phyloP scores from a whole-genome alignment of 345 rosid species.

The Pistacia vera region DNA sequence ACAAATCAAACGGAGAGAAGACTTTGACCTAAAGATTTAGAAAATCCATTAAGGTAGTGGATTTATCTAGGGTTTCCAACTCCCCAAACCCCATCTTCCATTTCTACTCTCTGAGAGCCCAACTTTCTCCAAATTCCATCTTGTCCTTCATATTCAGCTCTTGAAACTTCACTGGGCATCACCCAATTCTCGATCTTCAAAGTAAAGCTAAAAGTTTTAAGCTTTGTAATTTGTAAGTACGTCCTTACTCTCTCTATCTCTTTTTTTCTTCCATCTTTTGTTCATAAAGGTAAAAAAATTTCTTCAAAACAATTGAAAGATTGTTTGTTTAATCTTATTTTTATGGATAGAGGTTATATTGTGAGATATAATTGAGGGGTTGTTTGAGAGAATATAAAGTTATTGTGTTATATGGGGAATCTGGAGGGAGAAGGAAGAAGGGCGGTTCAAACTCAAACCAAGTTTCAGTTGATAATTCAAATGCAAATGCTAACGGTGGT shows the following conservation, averaged over 20 bases:
- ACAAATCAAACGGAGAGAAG: neutral
- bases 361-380: neutral
- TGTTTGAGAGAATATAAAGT: neutral
- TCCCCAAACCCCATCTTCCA: neutral
- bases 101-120: neutral
- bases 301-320: neutral
- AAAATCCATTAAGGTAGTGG: neutral
- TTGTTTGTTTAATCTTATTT: constrained; percentile 1
- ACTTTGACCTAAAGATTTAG: neutral
- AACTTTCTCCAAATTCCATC: neutral
- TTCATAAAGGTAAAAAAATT: constrained; percentile 1
- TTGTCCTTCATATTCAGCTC: neutral
- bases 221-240: constrained; percentile 21
- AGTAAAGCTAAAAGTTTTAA: constrained; percentile 2
- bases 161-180: neutral
- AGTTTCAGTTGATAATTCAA: constrained; percentile 40
- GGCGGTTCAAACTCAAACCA: constrained; percentile 53
- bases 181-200: constrained; percentile 15
- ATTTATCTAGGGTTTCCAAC: constrained; percentile 23
- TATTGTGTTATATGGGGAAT: constrained; percentile 67
- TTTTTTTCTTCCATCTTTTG: neutral
- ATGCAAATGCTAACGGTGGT: constrained; percentile 57
- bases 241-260: neutral
- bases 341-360: constrained; percentile 8
- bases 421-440: constrained; percentile 85